Evolutionary conservation across 1,284 basidiomycete genomes (phyloP), one percentile per base, ranked within the genome.

Genomic region (Puccinia hordei): DNA sequence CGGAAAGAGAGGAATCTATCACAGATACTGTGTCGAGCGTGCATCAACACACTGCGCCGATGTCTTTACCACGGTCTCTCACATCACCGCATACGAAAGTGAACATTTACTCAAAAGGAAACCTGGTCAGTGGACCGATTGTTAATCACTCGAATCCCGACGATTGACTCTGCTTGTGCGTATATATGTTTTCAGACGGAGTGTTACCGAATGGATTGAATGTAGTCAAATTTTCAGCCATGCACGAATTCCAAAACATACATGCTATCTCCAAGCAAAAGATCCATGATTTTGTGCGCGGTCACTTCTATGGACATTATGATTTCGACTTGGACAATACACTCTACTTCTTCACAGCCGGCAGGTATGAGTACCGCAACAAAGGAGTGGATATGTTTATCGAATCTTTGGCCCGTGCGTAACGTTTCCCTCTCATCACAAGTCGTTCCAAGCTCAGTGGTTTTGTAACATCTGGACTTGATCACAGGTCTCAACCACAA

Each of bases 301-400:
- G 96, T 17, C 96, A 99, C 86, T 99, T 99, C 87, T 99, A 98
- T 86, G 95, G 96, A 13, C 93, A 97, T 86, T 95, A 93, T 86
- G 92, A 97, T 86, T 97, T 96, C 85, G 93, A 96, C 86, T 88
- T 87, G n/a, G 94, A 98, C 63, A 96, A 98, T 87, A 98, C 95
- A 1, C 89, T 99, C 82, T 99, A 99, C 88, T 91, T 98, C 89
- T 99, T 99, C 88, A 98, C 94, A 19, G 96, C 96, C n/a, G 96
- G 96, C 68, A 90, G 96, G 71, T 99, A 99, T 87, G 96, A 99
- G 87, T 98, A 97, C 87, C 90, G 96, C 66, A 99, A 99, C 89
- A 99, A 99, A 88, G 96, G 96, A 83, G 94, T 98, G 61, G 96
- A 99, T 86, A 97, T 99, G 95, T 99, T 98, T 86, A 95, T 99